Evolutionary conservation across 768 basidiomycete genomes (phyloP).

Genomic region (Rhodotorula paludigena): DNA sequence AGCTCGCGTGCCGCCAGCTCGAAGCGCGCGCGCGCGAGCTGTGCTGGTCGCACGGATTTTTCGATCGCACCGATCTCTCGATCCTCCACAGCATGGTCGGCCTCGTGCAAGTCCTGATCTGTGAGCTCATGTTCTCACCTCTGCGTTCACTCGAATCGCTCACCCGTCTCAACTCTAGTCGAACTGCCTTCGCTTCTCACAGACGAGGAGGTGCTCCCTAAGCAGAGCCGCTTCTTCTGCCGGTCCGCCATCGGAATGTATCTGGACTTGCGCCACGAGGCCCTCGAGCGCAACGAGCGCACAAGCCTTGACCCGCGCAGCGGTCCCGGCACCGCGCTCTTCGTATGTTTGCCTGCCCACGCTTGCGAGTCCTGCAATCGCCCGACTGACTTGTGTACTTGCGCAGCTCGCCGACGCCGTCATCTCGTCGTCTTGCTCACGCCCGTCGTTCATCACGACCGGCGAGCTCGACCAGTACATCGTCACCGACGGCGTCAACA

Average conservation of each 20-base stretch:
- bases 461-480: constrained; percentile 27
- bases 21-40: constrained; percentile 23
- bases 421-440: constrained; percentile 15
- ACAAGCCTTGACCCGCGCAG: constrained; percentile 19
- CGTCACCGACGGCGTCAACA: constrained; percentile 20
- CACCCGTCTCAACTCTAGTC: not conserved
- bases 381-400: not conserved
- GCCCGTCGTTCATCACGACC: constrained; percentile 27
- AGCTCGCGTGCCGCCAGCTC: constrained; percentile 28
- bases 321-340: constrained; percentile 21
- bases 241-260: constrained; percentile 24
- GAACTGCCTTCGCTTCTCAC: not conserved
- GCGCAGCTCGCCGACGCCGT: constrained; percentile 30
- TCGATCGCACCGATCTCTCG: not conserved
- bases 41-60: constrained; percentile 25
- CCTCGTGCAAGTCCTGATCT: constrained; percentile 25
- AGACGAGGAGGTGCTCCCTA: constrained; percentile 30
- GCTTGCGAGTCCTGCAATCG: too few species aligned
- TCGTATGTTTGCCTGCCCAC: constrained; percentile 4
- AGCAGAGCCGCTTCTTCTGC: constrained; percentile 18
- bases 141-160: not conserved
- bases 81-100: constrained; percentile 24
- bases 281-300: constrained; percentile 6
- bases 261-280: constrained; percentile 12
- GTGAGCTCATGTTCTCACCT: constrained; percentile 4